Evolutionary conservation across 2,329 filamentous ascomycete species (phyloP).

Genomic region (Neofusicoccum parvum): DNA sequence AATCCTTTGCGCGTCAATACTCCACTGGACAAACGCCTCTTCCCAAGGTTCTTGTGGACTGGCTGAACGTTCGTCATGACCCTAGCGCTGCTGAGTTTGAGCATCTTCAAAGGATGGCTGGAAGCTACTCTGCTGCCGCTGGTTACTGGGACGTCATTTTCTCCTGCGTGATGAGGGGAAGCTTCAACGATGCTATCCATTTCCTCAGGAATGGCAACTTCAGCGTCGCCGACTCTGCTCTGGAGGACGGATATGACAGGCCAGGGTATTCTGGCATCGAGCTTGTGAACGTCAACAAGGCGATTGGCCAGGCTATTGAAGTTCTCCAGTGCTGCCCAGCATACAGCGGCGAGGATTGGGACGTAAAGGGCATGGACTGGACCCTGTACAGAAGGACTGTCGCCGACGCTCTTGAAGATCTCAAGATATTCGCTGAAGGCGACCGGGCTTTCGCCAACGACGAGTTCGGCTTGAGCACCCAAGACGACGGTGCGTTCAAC

Average conservation of each 20-base stretch:
- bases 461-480: slow-evolving; percentile 47
- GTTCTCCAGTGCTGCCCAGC: slow-evolving; percentile 75
- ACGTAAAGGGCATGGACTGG: slow-evolving; percentile 81
- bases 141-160: slow-evolving; percentile 88
- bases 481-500: slow-evolving; percentile 52
- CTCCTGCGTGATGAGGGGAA: slow-evolving; percentile 72
- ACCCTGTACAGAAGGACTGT: slow-evolving; percentile 77
- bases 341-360: slow-evolving; percentile 70
- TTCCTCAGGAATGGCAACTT: slow-evolving; percentile 77
- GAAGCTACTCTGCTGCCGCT: slow-evolving; percentile 74
- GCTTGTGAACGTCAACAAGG: slow-evolving; percentile 75
- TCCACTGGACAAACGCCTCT: slow-evolving; percentile 51
- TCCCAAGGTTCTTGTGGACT: slow-evolving; percentile 78
- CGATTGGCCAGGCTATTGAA: slow-evolving; percentile 67
- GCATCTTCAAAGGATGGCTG: slow-evolving; percentile 63
- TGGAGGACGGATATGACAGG: slow-evolving; percentile 65
- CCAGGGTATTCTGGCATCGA: slow-evolving; percentile 73
- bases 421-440: slow-evolving; percentile 80
- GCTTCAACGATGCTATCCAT: slow-evolving; percentile 66
- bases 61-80: slow-evolving; percentile 77
- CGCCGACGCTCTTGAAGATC: slow-evolving; percentile 66
- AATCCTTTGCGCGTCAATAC: slow-evolving; percentile 25
- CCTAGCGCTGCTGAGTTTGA: slow-evolving; percentile 69
- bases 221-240: slow-evolving; percentile 68
- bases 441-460: slow-evolving; percentile 54